Conservation (phyloP, 768 basidiomycete genomes). For the Leccinum rimulosum region DNA sequence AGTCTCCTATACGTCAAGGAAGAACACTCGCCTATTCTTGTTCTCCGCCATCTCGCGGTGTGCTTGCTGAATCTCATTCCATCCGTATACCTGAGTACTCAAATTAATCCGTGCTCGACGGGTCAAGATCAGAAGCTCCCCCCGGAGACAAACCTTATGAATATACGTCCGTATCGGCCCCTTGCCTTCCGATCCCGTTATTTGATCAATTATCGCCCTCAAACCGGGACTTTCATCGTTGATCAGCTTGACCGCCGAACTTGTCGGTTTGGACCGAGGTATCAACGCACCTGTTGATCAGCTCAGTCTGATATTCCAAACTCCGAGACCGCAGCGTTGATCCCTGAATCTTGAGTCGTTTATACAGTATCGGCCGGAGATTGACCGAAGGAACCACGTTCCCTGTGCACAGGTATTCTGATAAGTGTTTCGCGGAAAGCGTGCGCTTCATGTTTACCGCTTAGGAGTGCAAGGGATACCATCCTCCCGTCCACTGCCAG, state of each 20-base stretch:
- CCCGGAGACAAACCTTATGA: slow-evolving; percentile 56
- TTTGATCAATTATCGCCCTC: slow-evolving; percentile 50
- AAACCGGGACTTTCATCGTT: slow-evolving; percentile 41
- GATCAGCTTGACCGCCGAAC: not conserved
- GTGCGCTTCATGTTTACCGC: slow-evolving; percentile 45
- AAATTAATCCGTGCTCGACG: slow-evolving; percentile 10
- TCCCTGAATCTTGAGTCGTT: slow-evolving; percentile 85
- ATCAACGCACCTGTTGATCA: slow-evolving; percentile 54
- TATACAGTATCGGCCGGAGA: slow-evolving; percentile 69
- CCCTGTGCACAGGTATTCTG: slow-evolving; percentile 40
- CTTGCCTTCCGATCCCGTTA: slow-evolving; percentile 54
- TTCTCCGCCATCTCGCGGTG: slow-evolving; percentile 84
- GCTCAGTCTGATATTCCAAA: slow-evolving; percentile 70
- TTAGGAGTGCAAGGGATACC: slow-evolving; percentile 62
- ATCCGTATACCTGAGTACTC: slow-evolving; percentile 63
- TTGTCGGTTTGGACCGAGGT: slow-evolving; percentile 24
- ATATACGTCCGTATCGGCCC: slow-evolving; percentile 73
- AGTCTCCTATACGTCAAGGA: not conserved
- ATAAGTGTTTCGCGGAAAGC: slow-evolving; percentile 18
- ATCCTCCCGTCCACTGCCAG: slow-evolving; percentile 73
- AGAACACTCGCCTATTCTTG: slow-evolving; percentile 43
- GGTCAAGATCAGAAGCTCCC: slow-evolving; percentile 13
- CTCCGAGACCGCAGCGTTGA: slow-evolving; percentile 80
- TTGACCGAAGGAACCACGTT: slow-evolving; percentile 48
- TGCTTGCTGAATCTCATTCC: slow-evolving; percentile 76